Evolutionary conservation across 768 basidiomycete genomes (phyloP).

Genomic region (Dacryopinax primogenitus): DNA sequence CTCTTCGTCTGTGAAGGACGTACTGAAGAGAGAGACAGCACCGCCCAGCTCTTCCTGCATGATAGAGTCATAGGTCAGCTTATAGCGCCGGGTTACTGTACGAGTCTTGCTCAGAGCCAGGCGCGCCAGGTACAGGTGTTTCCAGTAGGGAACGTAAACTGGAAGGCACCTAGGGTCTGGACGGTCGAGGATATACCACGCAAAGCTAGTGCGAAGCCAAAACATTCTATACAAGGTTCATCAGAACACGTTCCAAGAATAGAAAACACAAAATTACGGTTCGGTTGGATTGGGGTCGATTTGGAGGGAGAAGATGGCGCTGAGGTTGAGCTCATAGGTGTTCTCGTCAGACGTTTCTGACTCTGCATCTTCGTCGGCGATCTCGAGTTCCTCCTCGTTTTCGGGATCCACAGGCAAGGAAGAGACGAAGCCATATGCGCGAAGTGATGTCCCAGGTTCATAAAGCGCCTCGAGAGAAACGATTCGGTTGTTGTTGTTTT

Average conservation of each 20-base stretch:
- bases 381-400: background rate
- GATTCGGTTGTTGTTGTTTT: background rate
- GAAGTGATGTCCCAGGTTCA: background rate
- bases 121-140: background rate
- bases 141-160: background rate
- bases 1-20: background rate
- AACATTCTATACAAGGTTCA: background rate
- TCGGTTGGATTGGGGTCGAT: background rate
- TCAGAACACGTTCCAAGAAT: background rate
- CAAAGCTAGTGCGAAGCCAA: background rate
- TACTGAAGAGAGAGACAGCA: background rate
- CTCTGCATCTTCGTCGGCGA: background rate
- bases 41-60: background rate
- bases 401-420: background rate
- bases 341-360: background rate
- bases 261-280: background rate
- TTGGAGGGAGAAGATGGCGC: background rate
- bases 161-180: background rate
- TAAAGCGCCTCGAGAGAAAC: background rate
- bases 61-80: background rate
- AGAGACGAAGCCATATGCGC: background rate
- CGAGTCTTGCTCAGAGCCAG: background rate
- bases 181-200: slow-evolving; percentile 2
- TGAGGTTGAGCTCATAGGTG: background rate
- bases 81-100: background rate